Evolutionary conservation across 2,329 filamentous ascomycete species (phyloP), one percentile per base, ranked within the genome.

Genomic region (Trichoderma cornu-damae): DNA sequence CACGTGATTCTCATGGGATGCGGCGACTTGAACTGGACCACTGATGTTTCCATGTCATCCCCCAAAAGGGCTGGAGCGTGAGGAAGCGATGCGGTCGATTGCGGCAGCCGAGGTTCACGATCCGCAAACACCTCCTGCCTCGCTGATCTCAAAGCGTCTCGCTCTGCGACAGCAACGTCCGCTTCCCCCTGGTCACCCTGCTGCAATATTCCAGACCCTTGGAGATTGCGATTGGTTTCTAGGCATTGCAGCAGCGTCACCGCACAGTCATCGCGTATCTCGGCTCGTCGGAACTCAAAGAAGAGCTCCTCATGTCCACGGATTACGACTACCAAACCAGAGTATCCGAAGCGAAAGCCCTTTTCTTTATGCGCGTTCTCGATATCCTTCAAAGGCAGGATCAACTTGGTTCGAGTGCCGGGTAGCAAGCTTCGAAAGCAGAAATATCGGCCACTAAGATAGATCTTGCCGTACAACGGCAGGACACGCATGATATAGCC

Each of bases 361-460:
- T 94, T 96, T 71, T 96, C 92, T 72, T 96, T 96, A 66, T 93
- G 86, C 6, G 91, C 90, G 61, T 91, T 97, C 70, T 96, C 90
- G 49, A 97, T 87, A 66, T 97, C 92, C 65, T 86, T 90, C 54
- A 97, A 79, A 0, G 94, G 93, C 0, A 97, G 79, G 54, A 97
- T 92, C 63, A 97, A 78, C 73, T 96, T 97, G 0, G 93, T 96
- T 57, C 90, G 85, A 3, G 90, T 96, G 1, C 91, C 92, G 1
- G 90, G 90, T 34, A 96, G 77, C 52, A 97, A 76, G 68, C 92
- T 96, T 57, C 94, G 88, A 73, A 96, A 99, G 74, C 94, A 99
- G 62, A 97, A 89, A 58, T 86, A 88, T 20, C 84, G 83, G 63
- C 91, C 85, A 68, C 94, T 92, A 63, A 97, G 86, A 72, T 99